Evolutionary conservation across 345 rosid genomes (phyloP).

Genomic region (Noccaea caerulescens): DNA sequence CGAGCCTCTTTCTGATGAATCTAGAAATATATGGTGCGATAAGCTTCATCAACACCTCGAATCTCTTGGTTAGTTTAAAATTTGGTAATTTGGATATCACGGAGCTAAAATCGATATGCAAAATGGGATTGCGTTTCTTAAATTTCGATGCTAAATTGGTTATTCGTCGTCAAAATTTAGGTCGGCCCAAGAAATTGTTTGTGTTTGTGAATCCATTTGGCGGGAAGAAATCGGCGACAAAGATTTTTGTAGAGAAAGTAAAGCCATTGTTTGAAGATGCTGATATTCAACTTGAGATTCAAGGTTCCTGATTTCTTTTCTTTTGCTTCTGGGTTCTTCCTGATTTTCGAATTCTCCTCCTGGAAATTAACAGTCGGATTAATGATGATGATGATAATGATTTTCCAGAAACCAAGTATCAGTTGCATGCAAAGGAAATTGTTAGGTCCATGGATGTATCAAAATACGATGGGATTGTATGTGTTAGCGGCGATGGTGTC

Average conservation of each 20-base stretch:
- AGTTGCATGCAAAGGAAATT: slow-evolving; percentile 83
- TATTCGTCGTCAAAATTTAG: slow-evolving; percentile 34
- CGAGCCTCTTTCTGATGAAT: slow-evolving; percentile 65
- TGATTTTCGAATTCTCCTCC: background rate
- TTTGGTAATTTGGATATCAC: background rate
- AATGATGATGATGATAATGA: slow-evolving; percentile 1
- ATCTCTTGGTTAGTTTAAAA: slow-evolving; percentile 59
- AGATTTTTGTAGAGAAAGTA: slow-evolving; percentile 66
- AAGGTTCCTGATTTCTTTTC: slow-evolving; percentile 51
- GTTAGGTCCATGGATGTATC: slow-evolving; percentile 61
- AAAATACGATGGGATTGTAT: slow-evolving; percentile 81
- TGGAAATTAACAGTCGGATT: background rate
- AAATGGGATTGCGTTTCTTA: background rate
- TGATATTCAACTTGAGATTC: slow-evolving; percentile 58
- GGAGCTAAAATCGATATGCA: background rate
- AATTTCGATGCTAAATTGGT: slow-evolving; percentile 9
- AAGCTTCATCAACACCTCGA: slow-evolving; percentile 59
- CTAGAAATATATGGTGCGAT: slow-evolving; percentile 62
- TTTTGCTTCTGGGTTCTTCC: no score
- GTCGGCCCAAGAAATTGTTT: slow-evolving; percentile 76
- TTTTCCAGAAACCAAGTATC: slow-evolving; percentile 66
- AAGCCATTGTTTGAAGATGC: slow-evolving; percentile 89
- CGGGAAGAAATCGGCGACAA: slow-evolving; percentile 73
- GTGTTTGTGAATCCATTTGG: slow-evolving; percentile 87
- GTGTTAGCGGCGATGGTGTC: slow-evolving; percentile 93